A percentile compares a stretch with the other conserved stretches of the same genome.
Evolutionary conservation across 2,329 filamentous ascomycete species (phyloP).

Genomic region (Sarocladium brachiariae): DNA sequence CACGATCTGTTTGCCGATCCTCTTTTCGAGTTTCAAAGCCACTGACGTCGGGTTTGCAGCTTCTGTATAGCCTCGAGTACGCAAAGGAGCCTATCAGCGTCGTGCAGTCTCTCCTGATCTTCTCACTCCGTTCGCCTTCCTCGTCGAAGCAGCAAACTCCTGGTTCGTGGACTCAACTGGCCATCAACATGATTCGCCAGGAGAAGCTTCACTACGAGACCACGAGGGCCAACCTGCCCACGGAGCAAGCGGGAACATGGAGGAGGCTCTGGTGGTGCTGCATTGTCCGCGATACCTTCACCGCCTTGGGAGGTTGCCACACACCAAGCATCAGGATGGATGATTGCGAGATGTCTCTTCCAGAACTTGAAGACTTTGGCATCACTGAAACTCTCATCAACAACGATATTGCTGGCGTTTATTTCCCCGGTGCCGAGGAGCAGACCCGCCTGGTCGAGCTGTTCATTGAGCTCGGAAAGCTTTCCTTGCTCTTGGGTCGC

Average conservation of each 20-base stretch:
- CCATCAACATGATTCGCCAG: neutral
- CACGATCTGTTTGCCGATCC: neutral
- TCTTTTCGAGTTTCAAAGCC: neutral
- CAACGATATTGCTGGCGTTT: neutral
- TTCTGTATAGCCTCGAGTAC: constrained; percentile 2
- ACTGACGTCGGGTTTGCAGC: neutral
- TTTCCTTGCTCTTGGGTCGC: neutral
- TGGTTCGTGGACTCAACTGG: neutral
- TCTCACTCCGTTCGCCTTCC: neutral
- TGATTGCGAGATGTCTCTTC: neutral
- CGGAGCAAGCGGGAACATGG: neutral
- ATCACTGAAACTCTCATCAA: neutral
- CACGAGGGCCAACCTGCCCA: neutral
- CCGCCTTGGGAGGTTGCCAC: neutral
- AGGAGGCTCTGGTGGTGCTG: constrained; percentile 7
- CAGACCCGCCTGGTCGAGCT: neutral
- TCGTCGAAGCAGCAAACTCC: neutral
- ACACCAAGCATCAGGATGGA: neutral
- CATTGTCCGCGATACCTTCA: neutral
- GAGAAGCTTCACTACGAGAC: neutral
- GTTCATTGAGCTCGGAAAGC: neutral
- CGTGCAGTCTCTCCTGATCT: neutral
- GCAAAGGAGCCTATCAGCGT: constrained; percentile 1
- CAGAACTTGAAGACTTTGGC: constrained; percentile 2
- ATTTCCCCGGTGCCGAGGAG: neutral